Conservation (phyloP, 2,329 filamentous ascomycete genomes). For the Biscogniauxia sp. region DNA sequence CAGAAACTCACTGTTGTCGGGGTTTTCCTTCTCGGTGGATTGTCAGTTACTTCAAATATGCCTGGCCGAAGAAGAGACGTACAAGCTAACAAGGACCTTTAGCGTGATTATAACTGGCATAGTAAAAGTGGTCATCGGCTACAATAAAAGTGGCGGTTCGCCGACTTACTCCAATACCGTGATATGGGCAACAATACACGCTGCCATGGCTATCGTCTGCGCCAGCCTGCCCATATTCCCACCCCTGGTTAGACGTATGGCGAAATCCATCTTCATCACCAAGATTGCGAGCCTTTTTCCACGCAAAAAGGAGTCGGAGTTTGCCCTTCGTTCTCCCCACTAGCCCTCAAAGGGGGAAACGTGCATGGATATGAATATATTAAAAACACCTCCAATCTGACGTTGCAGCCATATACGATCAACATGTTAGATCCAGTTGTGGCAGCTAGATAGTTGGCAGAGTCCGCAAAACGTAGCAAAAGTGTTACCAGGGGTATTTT, state of each 20-base stretch:
- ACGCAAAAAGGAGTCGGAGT: not conserved
- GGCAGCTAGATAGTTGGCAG: no score
- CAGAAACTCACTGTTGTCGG: not conserved
- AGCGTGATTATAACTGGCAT: conserved; percentile 15
- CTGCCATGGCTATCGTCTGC: conserved; percentile 17
- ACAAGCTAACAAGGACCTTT: no score
- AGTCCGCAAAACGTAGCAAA: no score
- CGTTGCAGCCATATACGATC: no score
- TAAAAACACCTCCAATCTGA: no score
- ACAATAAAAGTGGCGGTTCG: conserved; percentile 5
- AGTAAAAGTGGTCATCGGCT: conserved; percentile 12
- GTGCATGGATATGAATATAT: no score
- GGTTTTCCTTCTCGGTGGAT: no score
- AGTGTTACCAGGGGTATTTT: no score
- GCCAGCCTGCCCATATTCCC: conserved; percentile 17
- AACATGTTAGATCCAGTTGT: no score
- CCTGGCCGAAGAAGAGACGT: no score
- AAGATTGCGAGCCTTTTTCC: not conserved
- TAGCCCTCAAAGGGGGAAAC: no score
- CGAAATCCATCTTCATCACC: conserved; percentile 3
- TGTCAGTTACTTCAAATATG: no score
- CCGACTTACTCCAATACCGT: conserved; percentile 13
- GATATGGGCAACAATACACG: conserved; percentile 16
- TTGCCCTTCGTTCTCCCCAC: not conserved
- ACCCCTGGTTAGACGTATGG: conserved; percentile 11